Base-by-base conservation (phyloP, 805 yeast genomes). In the Cyberlindnera xishuangbannaensis region DNA sequence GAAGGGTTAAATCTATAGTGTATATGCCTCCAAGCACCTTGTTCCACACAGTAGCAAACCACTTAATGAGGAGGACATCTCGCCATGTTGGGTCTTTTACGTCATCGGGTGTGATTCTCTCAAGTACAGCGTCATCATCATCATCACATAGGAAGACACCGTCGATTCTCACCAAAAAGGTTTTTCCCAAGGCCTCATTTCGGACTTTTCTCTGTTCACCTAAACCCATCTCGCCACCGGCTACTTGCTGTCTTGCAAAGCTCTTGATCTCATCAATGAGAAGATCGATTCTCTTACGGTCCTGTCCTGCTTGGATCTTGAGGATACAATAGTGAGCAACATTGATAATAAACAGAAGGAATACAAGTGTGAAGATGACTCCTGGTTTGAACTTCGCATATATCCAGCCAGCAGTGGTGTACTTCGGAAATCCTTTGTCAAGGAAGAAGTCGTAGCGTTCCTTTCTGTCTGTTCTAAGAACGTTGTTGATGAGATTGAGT, bases 371-470 rank as follows among this genome's bases (percentile, higher is more conserved):
- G 30, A 76, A 53, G 9, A 68, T 45, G 20, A 71, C 53, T 25
- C 81, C 80, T 15, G 87, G 96, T 50, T 80, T 72, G 68, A 67
- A 86, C 51, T 73, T 54, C 55, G 81, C 74, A 42, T 66, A 65
- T 64, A 82, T 84, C 15, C 76, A 68, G 12, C 78, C 42, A 2
- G 39, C 31, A 0, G 40, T 84, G 37, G 77, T 76, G 72, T 83
- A 85, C 41, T 69, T 67, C 6, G 98, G 97, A 60, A 92, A 90
- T 7, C 97, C 97, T 45, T 75, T 71, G 27, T 73, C 65, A 34
- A 83, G 64, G 59, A 84, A 92, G 56, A 76, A 87, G 57, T 92
- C 97, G 56, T 92, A 92, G 7, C 86, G 68, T 30, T 79, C 76
- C 41, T 78, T 73, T 37, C 67, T 67, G 16, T 35, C 43, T 11